Evolutionary conservation across 345 rosid genomes (phyloP).

Genomic region (Arabidopsis suecica): DNA sequence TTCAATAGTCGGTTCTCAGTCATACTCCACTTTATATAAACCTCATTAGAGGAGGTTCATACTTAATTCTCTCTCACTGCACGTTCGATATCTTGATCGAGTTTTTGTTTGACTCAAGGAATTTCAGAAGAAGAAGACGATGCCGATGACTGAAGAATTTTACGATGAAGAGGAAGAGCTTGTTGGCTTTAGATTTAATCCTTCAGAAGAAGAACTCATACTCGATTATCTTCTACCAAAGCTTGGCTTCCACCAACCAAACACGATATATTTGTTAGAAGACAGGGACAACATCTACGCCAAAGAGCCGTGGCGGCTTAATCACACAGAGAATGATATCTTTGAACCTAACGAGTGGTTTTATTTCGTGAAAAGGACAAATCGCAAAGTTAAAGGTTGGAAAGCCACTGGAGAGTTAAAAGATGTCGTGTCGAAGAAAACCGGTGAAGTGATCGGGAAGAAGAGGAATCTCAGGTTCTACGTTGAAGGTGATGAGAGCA

Average conservation of each 20-base stretch:
- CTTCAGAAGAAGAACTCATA: neutral
- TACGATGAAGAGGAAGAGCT: neutral
- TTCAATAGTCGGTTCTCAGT: no score
- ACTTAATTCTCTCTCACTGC: neutral
- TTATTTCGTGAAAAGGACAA: neutral
- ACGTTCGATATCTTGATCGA: no score
- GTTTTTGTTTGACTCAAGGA: neutral
- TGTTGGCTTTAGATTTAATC: neutral
- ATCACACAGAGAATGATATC: neutral
- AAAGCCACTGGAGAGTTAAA: neutral
- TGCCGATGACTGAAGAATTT: neutral
- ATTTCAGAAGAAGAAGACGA: neutral
- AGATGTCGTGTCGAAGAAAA: neutral
- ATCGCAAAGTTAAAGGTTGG: neutral
- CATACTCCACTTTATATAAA: no score
- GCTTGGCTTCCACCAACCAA: neutral
- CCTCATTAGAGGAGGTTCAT: no score
- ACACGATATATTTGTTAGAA: neutral
- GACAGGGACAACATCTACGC: constrained; percentile 2
- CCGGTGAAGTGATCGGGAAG: neutral
- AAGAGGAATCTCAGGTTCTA: neutral
- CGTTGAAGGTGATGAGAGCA: neutral
- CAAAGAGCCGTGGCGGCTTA: neutral
- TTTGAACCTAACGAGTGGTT: neutral
- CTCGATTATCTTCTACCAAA: neutral